phyloP scores from a whole-genome alignment of 2,329 filamentous ascomycete genomes.

The Nigrospora oryzae region DNA sequence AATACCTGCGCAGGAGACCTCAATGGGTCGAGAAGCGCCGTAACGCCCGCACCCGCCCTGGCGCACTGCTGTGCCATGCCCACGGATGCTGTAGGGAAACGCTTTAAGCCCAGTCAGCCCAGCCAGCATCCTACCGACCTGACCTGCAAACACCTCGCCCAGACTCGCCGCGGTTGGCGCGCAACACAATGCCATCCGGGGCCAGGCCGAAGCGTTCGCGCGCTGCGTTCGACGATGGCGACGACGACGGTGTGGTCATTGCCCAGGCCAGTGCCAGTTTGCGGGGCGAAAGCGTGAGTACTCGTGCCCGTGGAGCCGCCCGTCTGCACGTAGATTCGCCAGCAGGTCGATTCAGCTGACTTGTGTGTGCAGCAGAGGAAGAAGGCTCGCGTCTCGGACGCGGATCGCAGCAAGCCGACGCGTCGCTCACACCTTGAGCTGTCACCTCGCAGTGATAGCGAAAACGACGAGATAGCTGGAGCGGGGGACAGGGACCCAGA shows the following conservation, averaged over 20 bases:
- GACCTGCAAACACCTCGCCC: too few relatives aligned
- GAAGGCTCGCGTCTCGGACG: slow-evolving; percentile 26
- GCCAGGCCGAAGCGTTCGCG: slow-evolving; percentile 30
- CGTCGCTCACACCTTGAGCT: neutral
- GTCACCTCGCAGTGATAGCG: slow-evolving; percentile 8
- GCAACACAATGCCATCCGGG: slow-evolving; percentile 16
- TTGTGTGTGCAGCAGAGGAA: slow-evolving; percentile 20
- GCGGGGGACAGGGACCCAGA: slow-evolving; percentile 20
- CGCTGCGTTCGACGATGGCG: slow-evolving; percentile 20
- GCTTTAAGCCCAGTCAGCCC: too few relatives aligned
- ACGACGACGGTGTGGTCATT: slow-evolving; percentile 23
- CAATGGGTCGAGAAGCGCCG: too few relatives aligned
- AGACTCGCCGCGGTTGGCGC: neutral
- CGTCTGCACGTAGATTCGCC: neutral
- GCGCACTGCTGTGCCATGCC: too few relatives aligned
- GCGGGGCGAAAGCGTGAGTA: slow-evolving; percentile 28
- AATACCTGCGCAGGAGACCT: too few relatives aligned
- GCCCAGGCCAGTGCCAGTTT: slow-evolving; percentile 32
- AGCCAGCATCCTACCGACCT: too few relatives aligned
- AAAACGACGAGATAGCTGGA: slow-evolving; percentile 11
- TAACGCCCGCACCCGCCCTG: too few relatives aligned
- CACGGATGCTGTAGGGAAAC: too few relatives aligned
- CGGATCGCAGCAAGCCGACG: slow-evolving; percentile 7
- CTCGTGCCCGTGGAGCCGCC: neutral
- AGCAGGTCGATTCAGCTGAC: neutral